phyloP scores from a whole-genome alignment of 495 filamentous ascomycete species.

The Penicillium bovifimosum region DNA sequence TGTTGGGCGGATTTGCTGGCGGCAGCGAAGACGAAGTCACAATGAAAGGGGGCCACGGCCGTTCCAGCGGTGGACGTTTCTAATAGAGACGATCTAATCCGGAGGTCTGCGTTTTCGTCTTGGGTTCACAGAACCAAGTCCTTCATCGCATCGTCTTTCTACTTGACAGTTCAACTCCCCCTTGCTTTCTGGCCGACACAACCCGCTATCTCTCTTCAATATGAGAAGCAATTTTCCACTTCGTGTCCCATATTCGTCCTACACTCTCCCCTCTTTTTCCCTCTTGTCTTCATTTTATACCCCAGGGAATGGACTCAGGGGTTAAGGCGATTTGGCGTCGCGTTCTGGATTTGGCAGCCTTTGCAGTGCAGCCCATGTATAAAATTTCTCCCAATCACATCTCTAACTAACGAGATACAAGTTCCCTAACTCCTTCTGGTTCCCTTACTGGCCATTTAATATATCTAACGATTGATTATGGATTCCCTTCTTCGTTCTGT shows the following conservation, averaged over 20 bases:
- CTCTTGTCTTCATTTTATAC: conserved; percentile 21
- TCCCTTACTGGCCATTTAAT: neutral
- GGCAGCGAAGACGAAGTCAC: conserved; percentile 34
- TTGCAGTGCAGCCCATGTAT: conserved; percentile 14
- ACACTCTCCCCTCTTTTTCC: conserved; percentile 14
- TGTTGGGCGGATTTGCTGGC: conserved; percentile 47
- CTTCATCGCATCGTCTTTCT: neutral
- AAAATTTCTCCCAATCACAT: conserved; percentile 18
- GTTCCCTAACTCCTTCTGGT: neutral
- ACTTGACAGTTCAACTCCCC: neutral
- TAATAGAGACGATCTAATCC: conserved; percentile 4
- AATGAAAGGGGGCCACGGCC: conserved; percentile 22
- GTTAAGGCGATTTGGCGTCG: conserved; percentile 16
- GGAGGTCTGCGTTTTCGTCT: neutral
- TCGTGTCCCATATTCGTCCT: conserved; percentile 8
- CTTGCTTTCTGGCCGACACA: neutral
- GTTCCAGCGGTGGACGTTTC: conserved; percentile 34
- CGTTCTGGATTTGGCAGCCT: conserved; percentile 2
- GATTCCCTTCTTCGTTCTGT: neutral
- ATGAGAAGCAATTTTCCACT: neutral
- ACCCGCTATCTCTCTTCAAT: neutral
- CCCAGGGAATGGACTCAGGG: conserved; percentile 22
- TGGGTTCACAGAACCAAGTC: neutral
- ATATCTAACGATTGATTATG: neutral
- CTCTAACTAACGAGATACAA: conserved; percentile 10